Percentiles rank a stretch among this genome's conserved stretches.
Conservation (phyloP, 163 green algal genomes). For the Smithsoniella earleae region DNA sequence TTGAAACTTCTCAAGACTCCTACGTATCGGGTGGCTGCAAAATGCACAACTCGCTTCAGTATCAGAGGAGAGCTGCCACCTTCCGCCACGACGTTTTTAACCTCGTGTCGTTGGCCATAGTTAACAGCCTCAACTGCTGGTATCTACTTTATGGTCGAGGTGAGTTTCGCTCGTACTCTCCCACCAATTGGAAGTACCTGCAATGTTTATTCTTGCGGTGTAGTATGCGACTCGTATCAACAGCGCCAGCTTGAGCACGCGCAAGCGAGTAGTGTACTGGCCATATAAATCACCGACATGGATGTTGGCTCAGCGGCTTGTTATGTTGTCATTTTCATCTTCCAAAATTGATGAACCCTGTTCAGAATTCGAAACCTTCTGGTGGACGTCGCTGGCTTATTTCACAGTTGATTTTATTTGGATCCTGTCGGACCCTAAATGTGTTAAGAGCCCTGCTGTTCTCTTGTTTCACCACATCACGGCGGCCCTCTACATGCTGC, state of each 20-base stretch:
- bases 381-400: slow-evolving; percentile 29
- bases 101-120: not conserved
- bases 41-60: too few species aligned
- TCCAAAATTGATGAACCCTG: not conserved
- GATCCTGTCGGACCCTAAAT: slow-evolving; percentile 27
- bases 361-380: slow-evolving; percentile 29
- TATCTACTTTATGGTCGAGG: slow-evolving; percentile 26
- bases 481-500: slow-evolving; percentile 25
- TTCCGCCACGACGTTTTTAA: slow-evolving; percentile 25
- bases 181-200: not conserved
- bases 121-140: slow-evolving; percentile 24
- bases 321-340: not conserved
- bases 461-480: slow-evolving; percentile 32
- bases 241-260: too few species aligned
- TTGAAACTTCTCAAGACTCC: too few species aligned
- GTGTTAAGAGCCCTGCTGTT: slow-evolving; percentile 30
- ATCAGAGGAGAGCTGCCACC: too few species aligned
- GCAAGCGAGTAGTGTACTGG: too few species aligned
- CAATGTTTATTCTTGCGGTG: too few species aligned
- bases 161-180: not conserved
- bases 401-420: slow-evolving; percentile 31
- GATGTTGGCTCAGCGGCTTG: not conserved
- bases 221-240: too few species aligned
- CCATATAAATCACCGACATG: not conserved
- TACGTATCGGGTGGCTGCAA: too few species aligned